phyloP scores from a whole-genome alignment of 805 yeast genomes.

The Yamadazyma scolyti region DNA sequence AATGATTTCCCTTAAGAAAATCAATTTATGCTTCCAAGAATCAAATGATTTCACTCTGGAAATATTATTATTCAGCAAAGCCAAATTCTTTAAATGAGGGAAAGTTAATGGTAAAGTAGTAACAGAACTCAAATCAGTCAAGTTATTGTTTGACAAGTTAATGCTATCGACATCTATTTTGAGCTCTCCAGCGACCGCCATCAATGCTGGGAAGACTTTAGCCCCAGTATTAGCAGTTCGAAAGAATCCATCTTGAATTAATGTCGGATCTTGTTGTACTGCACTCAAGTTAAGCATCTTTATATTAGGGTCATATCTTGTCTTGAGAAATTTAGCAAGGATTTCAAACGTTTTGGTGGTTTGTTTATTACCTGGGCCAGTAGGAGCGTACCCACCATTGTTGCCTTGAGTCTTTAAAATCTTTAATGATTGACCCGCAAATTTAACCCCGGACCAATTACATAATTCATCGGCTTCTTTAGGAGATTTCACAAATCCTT shows the following conservation, averaged over 20 bases:
- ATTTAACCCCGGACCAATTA: slow-evolving; percentile 71
- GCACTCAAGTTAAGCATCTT: slow-evolving; percentile 68
- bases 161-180: slow-evolving; percentile 65
- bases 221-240: slow-evolving; percentile 57
- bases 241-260: slow-evolving; percentile 62
- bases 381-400: neutral
- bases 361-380: slow-evolving; percentile 10
- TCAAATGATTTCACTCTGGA: slow-evolving; percentile 58
- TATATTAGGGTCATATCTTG: slow-evolving; percentile 62
- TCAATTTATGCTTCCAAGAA: slow-evolving; percentile 73
- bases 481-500: slow-evolving; percentile 53
- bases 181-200: slow-evolving; percentile 67
- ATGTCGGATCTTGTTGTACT: slow-evolving; percentile 60
- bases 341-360: slow-evolving; percentile 59
- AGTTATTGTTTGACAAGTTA: slow-evolving; percentile 56
- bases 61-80: slow-evolving; percentile 74
- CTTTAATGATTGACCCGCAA: slow-evolving; percentile 69
- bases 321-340: slow-evolving; percentile 54
- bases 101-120: slow-evolving; percentile 66
- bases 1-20: slow-evolving; percentile 70
- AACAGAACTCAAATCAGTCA: slow-evolving; percentile 58
- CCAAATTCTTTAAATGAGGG: slow-evolving; percentile 74
- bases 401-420: slow-evolving; percentile 36
- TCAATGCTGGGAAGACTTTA: slow-evolving; percentile 85
- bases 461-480: slow-evolving; percentile 57